Evolutionary conservation across 139 green algal genomes (phyloP).

Genomic region (Coccomyxa sp.): DNA sequence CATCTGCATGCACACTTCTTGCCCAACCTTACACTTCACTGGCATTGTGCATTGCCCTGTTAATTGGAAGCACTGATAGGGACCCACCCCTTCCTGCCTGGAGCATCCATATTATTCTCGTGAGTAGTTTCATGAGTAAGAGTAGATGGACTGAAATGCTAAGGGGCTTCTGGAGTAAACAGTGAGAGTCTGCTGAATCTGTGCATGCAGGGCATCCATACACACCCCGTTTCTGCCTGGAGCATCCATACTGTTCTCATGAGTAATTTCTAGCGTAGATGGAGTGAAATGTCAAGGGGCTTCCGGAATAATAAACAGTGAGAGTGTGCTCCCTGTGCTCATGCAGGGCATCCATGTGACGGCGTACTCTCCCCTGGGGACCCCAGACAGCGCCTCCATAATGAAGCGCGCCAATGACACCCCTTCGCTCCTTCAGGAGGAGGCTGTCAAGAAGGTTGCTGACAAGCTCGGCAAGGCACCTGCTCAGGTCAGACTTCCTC

Average conservation of each 20-base stretch:
- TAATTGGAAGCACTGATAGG: no score
- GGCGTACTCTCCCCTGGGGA: slow-evolving; percentile 85
- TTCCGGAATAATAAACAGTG: no score
- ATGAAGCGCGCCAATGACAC: slow-evolving; percentile 45
- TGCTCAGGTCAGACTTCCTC: slow-evolving; percentile 38
- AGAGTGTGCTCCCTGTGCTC: not conserved
- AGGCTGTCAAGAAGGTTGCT: slow-evolving; percentile 50
- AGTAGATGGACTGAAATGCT: not conserved
- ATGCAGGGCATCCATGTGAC: slow-evolving; percentile 77
- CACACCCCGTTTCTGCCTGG: no score
- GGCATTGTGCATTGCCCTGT: no score
- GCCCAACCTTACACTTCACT: no score
- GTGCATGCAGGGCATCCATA: not conserved
- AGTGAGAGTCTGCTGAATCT: not conserved
- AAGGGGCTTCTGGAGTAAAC: not conserved
- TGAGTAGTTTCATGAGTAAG: no score
- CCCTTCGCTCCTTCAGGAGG: slow-evolving; percentile 60
- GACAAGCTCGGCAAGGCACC: slow-evolving; percentile 46
- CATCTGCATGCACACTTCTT: no score
- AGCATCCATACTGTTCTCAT: no score
- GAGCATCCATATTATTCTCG: no score
- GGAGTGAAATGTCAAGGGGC: no score
- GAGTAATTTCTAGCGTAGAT: no score
- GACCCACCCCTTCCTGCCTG: no score
- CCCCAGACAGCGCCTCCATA: slow-evolving; percentile 69